Evolutionary conservation across 2,329 filamentous ascomycete genomes (phyloP), one percentile per base, ranked within the genome.

Genomic region (Emergomyces orientalis): DNA sequence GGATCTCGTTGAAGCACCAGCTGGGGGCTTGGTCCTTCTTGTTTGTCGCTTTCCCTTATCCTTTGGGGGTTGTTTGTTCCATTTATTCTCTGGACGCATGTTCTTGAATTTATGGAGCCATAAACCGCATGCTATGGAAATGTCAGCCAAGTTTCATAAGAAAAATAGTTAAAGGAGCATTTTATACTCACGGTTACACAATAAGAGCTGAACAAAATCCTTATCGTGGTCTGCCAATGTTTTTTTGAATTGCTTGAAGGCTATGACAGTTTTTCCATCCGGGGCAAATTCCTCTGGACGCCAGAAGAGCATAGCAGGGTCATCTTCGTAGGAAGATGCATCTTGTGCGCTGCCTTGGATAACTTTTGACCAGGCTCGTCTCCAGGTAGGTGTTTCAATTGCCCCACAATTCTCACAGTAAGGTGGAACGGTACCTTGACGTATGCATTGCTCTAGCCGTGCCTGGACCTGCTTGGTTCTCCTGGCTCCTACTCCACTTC

Each of bases 371-470:
- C 88, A 97, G 14, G 94, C 90, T 71, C 93, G 94, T 64, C 94
- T 87, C 94, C 94, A 99, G 0, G 93, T 97, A 0, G 93, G 90
- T 0, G 94, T 99, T 70, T 97, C 90, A 63, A 99, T 96, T 7
- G 91, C 89, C 6, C 94, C 94, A 70, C 94, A 99, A 70, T 97
- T 96, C 66, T 85, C 85, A 74, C 94, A 99, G 71, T 88, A 97
- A 0, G 88, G 88, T 0, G 94, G 94, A 80, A 92, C 88, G 67
- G 91, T 84, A 5, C 94, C 94, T 62, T 86, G 85, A n/a, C 82
- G 82, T 61, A 97, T 86, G 27, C 82, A 81, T 62, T 77, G 74
- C 51, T 84, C 78, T 27, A 87, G 73, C 59, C 80, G 80, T 30
- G 82, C 79, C 66, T 83, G 79, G 58, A 87, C 84, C 62, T 82